phyloP scores from a whole-genome alignment of 2,329 filamentous ascomycete genomes.

The Gliomastix tumulicola region DNA sequence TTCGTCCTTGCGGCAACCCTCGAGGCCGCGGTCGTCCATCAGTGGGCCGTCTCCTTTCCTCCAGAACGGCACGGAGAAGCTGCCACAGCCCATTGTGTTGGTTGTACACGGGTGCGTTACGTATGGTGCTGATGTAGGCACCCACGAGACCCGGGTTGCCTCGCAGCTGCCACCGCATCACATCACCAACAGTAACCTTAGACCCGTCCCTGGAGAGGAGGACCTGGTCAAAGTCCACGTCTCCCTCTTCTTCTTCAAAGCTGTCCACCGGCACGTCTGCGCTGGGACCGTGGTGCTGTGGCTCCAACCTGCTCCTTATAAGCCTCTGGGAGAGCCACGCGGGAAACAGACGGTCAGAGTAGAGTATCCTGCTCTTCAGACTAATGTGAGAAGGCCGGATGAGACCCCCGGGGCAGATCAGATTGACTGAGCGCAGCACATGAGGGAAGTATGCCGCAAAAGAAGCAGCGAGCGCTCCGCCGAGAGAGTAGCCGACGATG shows the following conservation, averaged over 20 bases:
- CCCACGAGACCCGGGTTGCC: conserved; percentile 60
- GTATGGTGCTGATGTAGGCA: conserved; percentile 65
- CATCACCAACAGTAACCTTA: conserved; percentile 44
- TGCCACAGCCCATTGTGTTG: conserved; percentile 52
- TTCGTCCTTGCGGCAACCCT: conserved; percentile 36
- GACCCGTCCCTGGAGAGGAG: conserved; percentile 39
- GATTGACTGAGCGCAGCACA: conserved; percentile 54
- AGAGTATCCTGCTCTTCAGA: conserved; percentile 55
- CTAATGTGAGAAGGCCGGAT: conserved; percentile 57
- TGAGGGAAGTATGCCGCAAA: conserved; percentile 65
- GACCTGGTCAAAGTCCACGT: conserved; percentile 37
- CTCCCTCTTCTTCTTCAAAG: conserved; percentile 28
- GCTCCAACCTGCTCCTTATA: conserved; percentile 41
- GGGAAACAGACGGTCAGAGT: conserved; percentile 53
- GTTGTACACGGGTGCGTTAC: conserved; percentile 61
- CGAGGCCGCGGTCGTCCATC: conserved; percentile 16
- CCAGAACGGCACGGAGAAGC: conserved; percentile 36
- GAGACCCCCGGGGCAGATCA: conserved; percentile 64
- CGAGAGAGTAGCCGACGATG: conserved; percentile 73
- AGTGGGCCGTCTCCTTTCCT: conserved; percentile 1
- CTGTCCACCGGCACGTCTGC: conserved; percentile 29
- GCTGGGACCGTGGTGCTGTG: conserved; percentile 24
- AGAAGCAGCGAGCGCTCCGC: conserved; percentile 64
- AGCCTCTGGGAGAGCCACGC: conserved; percentile 47
- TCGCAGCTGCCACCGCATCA: conserved; percentile 64